Evolutionary conservation across 768 basidiomycete genomes (phyloP).

Genomic region (Butyriboletus loyo): DNA sequence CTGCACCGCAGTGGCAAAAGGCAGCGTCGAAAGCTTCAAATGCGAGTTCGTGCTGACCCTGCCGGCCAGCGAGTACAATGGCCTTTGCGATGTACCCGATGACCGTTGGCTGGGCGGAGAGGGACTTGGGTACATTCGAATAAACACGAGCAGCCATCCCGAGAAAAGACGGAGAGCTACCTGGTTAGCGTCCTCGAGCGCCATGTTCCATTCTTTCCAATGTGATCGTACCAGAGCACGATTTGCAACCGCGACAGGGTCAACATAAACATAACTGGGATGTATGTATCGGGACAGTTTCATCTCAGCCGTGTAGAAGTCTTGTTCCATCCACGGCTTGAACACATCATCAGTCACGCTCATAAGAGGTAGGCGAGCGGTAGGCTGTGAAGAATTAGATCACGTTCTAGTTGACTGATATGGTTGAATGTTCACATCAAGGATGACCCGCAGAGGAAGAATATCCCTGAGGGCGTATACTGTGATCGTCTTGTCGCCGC

Average conservation of each 20-base stretch:
- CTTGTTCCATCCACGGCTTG: conserved; percentile 4
- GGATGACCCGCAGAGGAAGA: not conserved
- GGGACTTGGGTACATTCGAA: not conserved
- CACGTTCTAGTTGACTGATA: not conserved
- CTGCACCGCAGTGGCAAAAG: not conserved
- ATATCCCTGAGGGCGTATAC: not conserved
- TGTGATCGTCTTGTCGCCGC: not conserved
- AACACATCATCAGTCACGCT: not conserved
- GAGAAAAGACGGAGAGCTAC: not conserved
- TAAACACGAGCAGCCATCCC: not conserved
- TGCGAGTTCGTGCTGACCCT: not conserved
- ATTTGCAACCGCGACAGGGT: not conserved
- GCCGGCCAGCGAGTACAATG: not conserved
- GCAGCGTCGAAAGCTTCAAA: not conserved
- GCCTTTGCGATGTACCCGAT: not conserved
- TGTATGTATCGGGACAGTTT: accelerated
- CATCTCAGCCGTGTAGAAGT: no score
- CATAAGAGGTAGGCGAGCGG: conserved; percentile 3
- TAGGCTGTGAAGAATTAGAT: not conserved
- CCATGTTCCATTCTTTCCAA: not conserved
- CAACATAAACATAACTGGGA: accelerated
- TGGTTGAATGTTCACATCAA: conserved; percentile 1
- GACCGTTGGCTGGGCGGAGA: not conserved
- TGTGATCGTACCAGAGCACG: not conserved
- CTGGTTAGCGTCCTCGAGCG: not conserved